Evolutionary conservation across 2,329 filamentous ascomycete species (phyloP), one percentile per base, ranked within the genome.

Genomic region (Aspergillus sp.): DNA sequence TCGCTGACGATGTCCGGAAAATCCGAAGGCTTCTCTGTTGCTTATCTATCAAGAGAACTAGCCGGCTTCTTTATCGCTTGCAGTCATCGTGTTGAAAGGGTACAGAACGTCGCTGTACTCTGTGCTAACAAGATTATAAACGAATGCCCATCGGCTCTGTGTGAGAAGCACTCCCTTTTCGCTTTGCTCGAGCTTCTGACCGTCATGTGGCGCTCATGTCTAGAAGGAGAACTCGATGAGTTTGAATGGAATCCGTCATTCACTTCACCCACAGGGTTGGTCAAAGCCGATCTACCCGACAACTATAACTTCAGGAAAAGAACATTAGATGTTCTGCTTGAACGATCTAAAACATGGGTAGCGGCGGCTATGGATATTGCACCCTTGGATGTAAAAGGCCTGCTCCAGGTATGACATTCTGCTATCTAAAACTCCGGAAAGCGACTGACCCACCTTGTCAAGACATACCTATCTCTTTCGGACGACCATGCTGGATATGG

Each of bases 381-480:
- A 2, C 94, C 95, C 5, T 82, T 96, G 23, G 94, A 99, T 75
- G 88, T 98, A 62, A 99, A 99, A 77, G 95, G 96, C 0, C 82
- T 99, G 19, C 82, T 99, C 47, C 95, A 84, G 74, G 76, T 78
- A 71, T 61, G 64, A 15, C 11, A 36, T 62, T 11, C 27, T 38
- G 50, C 19, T 19, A 8, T 13, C 3, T n/a, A 32, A 15, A 7
- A 8, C 15, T 5, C 5, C 11, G 6, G 15, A 15, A 41, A 41
- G 38, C 7, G 10, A 21, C 39, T 55, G 8, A 55, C 41, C n/a
- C 38, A 8, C 11, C 8, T 11, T 5, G 10, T 27, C 10, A 61
- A 96, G 78, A 98, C 95, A 0, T 98, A 99, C 73, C 83, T 99
- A 15, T 97, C 96, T 0, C 93, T 96, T 67, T 96, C 93, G 68